Conservation (phyloP, 352 stramenopile species). For the Vaucheria bursata region DNA sequence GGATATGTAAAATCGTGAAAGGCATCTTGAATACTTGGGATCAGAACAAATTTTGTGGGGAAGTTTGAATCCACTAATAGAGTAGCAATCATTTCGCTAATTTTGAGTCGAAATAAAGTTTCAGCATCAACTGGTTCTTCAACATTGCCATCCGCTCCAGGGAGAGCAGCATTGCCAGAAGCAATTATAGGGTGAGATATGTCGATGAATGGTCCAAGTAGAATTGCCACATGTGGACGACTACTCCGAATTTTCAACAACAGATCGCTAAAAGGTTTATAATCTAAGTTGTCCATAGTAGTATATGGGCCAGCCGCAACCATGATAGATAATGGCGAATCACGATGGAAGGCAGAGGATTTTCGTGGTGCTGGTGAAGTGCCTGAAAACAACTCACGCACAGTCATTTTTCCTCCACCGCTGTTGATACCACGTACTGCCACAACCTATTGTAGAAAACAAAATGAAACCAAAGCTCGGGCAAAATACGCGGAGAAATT, state of each 20-base stretch:
- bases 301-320: constrained; percentile 86
- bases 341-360: constrained; percentile 19
- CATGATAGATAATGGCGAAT: constrained; percentile 59
- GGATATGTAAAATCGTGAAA: constrained; percentile 80
- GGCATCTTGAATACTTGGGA: constrained; percentile 87
- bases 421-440: constrained; percentile 64
- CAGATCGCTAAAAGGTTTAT: constrained; percentile 85
- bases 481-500: neutral
- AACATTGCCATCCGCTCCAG: neutral
- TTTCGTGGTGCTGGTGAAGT: constrained; percentile 36
- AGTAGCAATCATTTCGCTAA: constrained; percentile 55
- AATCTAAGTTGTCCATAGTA: constrained; percentile 82
- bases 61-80: constrained; percentile 52
- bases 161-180: neutral
- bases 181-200: constrained; percentile 61
- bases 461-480: neutral
- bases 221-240: constrained; percentile 83
- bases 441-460: constrained; percentile 54
- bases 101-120: constrained; percentile 58
- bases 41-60: constrained; percentile 75
- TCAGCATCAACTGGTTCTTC: constrained; percentile 52
- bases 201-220: constrained; percentile 93
- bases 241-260: constrained; percentile 62
- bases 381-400: constrained; percentile 56
- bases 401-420: constrained; percentile 57